Evolutionary conservation across 371 early-diverging fungal species (phyloP), one percentile per base, ranked within the genome.

Genomic region (Actinomucor elegans): DNA sequence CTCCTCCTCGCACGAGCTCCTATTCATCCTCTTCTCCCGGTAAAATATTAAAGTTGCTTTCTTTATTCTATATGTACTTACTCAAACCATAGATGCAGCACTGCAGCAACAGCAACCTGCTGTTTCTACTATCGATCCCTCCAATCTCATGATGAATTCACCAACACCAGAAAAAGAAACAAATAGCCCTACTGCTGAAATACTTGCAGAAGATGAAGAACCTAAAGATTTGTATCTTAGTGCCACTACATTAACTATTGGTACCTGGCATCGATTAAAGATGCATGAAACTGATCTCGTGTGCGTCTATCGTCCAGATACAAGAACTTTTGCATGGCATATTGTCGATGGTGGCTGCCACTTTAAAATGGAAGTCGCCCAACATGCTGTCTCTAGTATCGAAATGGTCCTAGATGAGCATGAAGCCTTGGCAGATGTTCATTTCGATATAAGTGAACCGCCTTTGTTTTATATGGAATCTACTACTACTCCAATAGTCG

Each of bases 231-330:
- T 60, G 47, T 29, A 68, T 61, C 67, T 81, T 38, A 78, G 68
- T 66, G 82, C 75, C 9, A 84, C 86, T 20, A 85, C 88, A 5
- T 61, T 92, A 8, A 69, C 80, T 8, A 83, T 92, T 48, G 92
- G 92, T 23, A 84, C 85, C 6, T 92, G 92, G 92, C 86, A 89
- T 37, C 80, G 92, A 20, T 72, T 89, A 52, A 73, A 76, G 41
- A 73, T 83, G 35, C 65, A 63, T n/a, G 59, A 64, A 44, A 77
- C 81, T 2, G 87, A 88, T 48, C 69, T 91, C n/a, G 65, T 84
- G 11, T 87, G 87, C 62, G 79, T 77, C 33, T 85, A 83, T 63
- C 61, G 75, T 21, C 73, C 78, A 1, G 60, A 69, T 4, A 72
- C 77, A 10, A 71, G 75, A 10, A 62, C 64, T n/a, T 79, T 92